Percentiles rank a stretch among this genome's conserved stretches.
Evolutionary conservation across 257 asterid genomes (phyloP).

Genomic region (Penstemon barbatus): DNA sequence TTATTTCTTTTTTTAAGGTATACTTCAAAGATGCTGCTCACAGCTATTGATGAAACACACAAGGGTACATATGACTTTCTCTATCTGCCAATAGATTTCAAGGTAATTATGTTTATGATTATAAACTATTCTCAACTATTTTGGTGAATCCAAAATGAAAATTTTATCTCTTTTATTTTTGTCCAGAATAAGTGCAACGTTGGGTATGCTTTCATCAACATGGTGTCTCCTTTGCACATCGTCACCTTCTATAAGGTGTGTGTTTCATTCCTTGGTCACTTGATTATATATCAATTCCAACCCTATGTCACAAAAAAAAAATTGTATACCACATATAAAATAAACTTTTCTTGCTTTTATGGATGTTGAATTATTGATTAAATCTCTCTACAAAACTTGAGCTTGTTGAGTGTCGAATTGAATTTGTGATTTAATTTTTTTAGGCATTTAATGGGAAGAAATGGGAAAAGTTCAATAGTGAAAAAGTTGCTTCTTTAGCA

Average conservation of each 20-base stretch:
- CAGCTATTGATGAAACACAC: constrained; percentile 89
- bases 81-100: constrained; percentile 92
- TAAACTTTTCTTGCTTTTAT: background rate
- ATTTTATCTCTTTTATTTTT: constrained; percentile 19
- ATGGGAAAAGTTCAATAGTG: constrained; percentile 97
- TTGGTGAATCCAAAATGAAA: constrained; percentile 16
- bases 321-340: no score
- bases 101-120: constrained; percentile 48
- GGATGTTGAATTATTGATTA: background rate
- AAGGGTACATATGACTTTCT: constrained; percentile 91
- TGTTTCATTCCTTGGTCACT: constrained; percentile 20
- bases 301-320: background rate
- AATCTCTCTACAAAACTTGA: background rate
- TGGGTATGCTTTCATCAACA: constrained; percentile 95
- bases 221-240: constrained; percentile 83
- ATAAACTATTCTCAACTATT: constrained; percentile 4
- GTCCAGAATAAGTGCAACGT: constrained; percentile 96
- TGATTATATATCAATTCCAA: background rate
- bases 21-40: constrained; percentile 93
- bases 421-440: background rate
- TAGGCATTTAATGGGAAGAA: constrained; percentile 93
- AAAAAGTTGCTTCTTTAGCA: constrained; percentile 91
- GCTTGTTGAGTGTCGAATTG: background rate
- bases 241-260: constrained; percentile 80
- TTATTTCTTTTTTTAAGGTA: constrained; percentile 51